Evolutionary conservation across 1,284 basidiomycete genomes (phyloP).

Genomic region (Leccinum pallidistipes): DNA sequence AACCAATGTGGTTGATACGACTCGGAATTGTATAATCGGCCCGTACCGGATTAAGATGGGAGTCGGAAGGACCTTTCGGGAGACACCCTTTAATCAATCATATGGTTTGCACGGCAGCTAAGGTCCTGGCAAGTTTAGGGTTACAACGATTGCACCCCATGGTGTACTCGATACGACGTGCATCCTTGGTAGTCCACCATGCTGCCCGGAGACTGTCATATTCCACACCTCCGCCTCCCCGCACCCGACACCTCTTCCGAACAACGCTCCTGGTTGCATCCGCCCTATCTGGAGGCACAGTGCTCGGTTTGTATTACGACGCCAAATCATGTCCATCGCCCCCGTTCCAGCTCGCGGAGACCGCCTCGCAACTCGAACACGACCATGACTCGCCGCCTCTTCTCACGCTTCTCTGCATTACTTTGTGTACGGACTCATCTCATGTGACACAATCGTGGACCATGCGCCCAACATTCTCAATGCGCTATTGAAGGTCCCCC

Average conservation of each 20-base stretch:
- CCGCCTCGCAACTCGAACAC: not conserved
- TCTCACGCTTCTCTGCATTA: slow-evolving; percentile 59
- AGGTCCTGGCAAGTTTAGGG: not conserved
- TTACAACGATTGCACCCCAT: not conserved
- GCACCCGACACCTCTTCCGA: slow-evolving; percentile 7
- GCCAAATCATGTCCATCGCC: slow-evolving; percentile 28
- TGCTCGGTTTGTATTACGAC: slow-evolving; percentile 25
- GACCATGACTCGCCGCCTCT: slow-evolving; percentile 19
- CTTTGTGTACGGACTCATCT: slow-evolving; percentile 80
- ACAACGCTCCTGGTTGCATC: slow-evolving; percentile 20
- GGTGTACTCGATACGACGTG: slow-evolving; percentile 20
- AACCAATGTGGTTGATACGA: not conserved
- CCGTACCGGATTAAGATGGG: not conserved
- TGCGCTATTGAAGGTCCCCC: slow-evolving; percentile 62
- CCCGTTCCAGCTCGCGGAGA: slow-evolving; percentile 19
- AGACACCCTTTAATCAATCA: not conserved
- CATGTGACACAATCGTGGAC: slow-evolving; percentile 77
- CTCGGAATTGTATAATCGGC: not conserved
- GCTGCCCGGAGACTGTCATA: slow-evolving; percentile 2
- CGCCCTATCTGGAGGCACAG: slow-evolving; percentile 19
- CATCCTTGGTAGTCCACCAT: not conserved
- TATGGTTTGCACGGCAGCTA: not conserved
- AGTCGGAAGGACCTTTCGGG: slow-evolving; percentile 20
- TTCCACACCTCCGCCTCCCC: slow-evolving; percentile 5
- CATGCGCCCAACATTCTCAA: slow-evolving; percentile 72